These are phyloP conservation scores for Nepenthes alata DNA, from an alignment of 179 eudicot species.

Conservation along the genomic window DNA sequence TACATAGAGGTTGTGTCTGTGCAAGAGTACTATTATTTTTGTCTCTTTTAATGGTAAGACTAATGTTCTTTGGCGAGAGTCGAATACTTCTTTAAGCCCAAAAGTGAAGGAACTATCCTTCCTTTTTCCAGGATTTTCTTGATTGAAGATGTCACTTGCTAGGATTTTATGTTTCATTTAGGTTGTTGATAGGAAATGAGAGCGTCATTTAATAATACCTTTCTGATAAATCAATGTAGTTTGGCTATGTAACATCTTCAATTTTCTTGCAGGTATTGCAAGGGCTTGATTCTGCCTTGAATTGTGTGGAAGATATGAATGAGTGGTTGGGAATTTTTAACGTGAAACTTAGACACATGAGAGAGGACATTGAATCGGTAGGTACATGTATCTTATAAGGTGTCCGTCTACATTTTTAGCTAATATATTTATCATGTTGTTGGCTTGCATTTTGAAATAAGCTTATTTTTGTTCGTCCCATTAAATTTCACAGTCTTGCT, in stretches of 20 bases:
- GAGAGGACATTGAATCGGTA: constrained; percentile 99
- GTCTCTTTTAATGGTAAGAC: too few species aligned
- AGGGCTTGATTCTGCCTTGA: constrained; percentile 66
- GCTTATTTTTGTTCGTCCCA: neutral
- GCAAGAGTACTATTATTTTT: too few species aligned
- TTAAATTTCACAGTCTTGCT: too few species aligned
- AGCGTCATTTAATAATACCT: neutral
- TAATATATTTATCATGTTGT: neutral
- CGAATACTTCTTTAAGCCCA: too few species aligned
- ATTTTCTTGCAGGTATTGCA: constrained; percentile 50
- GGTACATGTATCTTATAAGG: constrained; percentile 8
- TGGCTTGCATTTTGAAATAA: neutral
- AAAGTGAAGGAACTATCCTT: too few species aligned
- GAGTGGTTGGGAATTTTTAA: constrained; percentile 96
- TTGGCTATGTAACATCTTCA: constrained; percentile 5
- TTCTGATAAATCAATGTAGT: neutral
- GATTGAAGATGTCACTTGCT: too few species aligned
- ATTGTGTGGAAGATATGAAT: constrained; percentile 91
- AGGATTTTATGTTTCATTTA: too few species aligned
- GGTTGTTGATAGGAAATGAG: too few species aligned
- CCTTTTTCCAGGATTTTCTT: too few species aligned
- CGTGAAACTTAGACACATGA: constrained; percentile 93
- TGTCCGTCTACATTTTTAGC: neutral
- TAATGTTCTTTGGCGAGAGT: too few species aligned
- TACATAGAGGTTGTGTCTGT: too few species aligned